Evolutionary conservation across 805 yeast genomes (phyloP).

Genomic region (Wickerhamiella brachini): DNA sequence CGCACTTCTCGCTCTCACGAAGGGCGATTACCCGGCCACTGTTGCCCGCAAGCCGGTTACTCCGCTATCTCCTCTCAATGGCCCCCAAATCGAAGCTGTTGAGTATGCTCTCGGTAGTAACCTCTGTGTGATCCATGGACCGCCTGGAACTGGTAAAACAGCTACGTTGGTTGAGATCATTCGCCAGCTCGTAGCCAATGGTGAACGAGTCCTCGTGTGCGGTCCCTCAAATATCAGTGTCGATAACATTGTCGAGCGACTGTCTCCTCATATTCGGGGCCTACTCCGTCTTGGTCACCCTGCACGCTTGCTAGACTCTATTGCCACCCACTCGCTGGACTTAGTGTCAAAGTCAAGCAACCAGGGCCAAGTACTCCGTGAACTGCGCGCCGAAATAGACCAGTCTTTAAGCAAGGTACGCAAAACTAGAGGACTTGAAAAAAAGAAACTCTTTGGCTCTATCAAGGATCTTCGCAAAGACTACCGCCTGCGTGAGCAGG

Average conservation of each 20-base stretch:
- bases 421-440: conserved; percentile 42
- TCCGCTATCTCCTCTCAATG: conserved; percentile 34
- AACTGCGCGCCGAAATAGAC: conserved; percentile 58
- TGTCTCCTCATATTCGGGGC: conserved; percentile 33
- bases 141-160: conserved; percentile 79
- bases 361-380: conserved; percentile 48
- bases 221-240: conserved; percentile 92
- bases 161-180: conserved; percentile 72
- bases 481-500: conserved; percentile 48
- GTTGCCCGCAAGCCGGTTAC: background rate
- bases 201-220: conserved; percentile 62
- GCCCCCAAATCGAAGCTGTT: conserved; percentile 64
- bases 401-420: conserved; percentile 38
- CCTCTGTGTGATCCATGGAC: conserved; percentile 54
- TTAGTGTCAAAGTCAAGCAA: conserved; percentile 46
- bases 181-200: conserved; percentile 44
- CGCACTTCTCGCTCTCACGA: conserved; percentile 1
- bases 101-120: conserved; percentile 42
- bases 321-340: conserved; percentile 63
- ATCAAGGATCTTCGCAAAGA: conserved; percentile 61
- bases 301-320: conserved; percentile 55
- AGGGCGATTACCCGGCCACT: conserved; percentile 2
- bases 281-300: conserved; percentile 90
- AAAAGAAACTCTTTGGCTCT: conserved; percentile 53
- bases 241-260: conserved; percentile 76